Conservation (phyloP, 2,329 filamentous ascomycete genomes). For the Calonectria crousiana region DNA sequence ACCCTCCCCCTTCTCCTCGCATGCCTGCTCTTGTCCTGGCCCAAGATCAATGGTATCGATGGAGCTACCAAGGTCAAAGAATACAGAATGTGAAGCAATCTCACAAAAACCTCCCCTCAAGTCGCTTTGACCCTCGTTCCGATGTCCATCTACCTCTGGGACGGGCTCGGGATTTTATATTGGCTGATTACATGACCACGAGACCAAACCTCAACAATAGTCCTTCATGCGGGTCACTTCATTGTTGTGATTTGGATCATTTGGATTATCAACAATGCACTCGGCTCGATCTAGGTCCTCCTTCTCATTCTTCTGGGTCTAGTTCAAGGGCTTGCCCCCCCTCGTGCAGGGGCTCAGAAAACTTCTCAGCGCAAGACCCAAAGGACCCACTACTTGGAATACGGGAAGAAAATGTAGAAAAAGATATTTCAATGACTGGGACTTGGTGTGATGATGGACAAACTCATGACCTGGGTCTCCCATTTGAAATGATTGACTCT, state of each 20-base stretch:
- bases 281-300: background rate
- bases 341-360: background rate
- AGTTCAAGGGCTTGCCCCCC: conserved; percentile 13
- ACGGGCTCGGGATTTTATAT: background rate
- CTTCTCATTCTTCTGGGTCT: conserved; percentile 5
- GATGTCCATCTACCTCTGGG: background rate
- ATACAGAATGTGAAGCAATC: background rate
- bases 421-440: conserved; percentile 26
- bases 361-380: background rate
- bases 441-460: conserved; percentile 35
- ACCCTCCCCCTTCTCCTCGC: background rate
- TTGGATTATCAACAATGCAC: background rate
- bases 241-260: conserved; percentile 4
- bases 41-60: background rate
- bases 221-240: conserved; percentile 16
- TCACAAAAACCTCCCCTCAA: background rate
- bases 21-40: background rate
- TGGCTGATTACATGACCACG: conserved; percentile 5
- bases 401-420: background rate
- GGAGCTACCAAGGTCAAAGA: background rate
- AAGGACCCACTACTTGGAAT: background rate
- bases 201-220: background rate
- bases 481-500: conserved; percentile 1
- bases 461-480: background rate
- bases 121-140: background rate